Evolutionary conservation across 2,329 filamentous ascomycete species (phyloP).

Genomic region (Colletotrichum sp.): DNA sequence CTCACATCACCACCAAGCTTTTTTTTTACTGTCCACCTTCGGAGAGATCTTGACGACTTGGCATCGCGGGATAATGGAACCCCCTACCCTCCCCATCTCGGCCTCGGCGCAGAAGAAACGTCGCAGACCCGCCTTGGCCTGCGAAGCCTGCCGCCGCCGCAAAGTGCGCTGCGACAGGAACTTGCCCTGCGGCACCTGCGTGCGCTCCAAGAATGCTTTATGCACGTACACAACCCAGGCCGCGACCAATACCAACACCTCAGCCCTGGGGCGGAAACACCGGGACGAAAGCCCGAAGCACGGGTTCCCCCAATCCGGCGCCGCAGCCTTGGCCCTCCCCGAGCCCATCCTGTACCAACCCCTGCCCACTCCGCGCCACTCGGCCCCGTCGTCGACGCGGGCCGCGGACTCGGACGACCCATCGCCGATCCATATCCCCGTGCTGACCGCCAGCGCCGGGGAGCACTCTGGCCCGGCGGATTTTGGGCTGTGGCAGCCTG

Average conservation of each 20-base stretch:
- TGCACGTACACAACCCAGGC: constrained; percentile 55
- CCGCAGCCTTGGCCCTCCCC: not conserved
- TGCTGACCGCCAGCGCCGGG: not conserved
- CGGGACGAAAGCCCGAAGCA: not conserved
- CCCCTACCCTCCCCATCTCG: not conserved
- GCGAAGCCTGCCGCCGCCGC: constrained; percentile 61
- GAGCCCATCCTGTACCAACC: constrained; percentile 7
- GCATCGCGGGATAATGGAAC: not conserved
- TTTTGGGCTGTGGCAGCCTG: not conserved
- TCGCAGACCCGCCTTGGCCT: constrained; percentile 51
- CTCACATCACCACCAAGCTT: not conserved
- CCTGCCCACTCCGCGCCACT: not conserved
- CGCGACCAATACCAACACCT: constrained; percentile 23
- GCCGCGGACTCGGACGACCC: not conserved
- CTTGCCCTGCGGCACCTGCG: constrained; percentile 63
- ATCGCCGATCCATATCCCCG: not conserved
- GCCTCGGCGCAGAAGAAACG: constrained; percentile 37
- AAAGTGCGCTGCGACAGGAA: constrained; percentile 68
- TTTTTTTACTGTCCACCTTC: not conserved
- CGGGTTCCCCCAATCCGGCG: not conserved
- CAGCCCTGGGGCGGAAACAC: not conserved
- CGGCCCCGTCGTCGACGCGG: not conserved
- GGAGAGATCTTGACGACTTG: not conserved
- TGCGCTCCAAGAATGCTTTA: constrained; percentile 57
- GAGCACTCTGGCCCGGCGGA: not conserved